Evolutionary conservation across 2,329 filamentous ascomycete species (phyloP).

Genomic region (Annulohypoxylon truncatum): DNA sequence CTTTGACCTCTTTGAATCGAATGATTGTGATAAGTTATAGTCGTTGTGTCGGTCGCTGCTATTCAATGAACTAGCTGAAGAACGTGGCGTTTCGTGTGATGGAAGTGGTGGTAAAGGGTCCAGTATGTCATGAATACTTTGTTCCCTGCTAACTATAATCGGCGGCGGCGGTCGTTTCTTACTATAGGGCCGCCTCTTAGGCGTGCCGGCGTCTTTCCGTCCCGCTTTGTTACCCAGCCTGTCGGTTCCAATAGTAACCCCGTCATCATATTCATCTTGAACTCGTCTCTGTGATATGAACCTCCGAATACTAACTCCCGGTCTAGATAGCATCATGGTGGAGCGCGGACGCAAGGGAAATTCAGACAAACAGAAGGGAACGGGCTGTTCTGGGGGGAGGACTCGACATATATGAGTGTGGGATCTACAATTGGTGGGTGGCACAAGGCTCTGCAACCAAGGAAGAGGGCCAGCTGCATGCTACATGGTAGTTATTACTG

Average conservation of each 20-base stretch:
- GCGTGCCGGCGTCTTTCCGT: conserved; percentile 41
- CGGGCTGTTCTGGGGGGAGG: conserved; percentile 37
- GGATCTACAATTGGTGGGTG: conserved; percentile 42
- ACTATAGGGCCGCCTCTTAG: conserved; percentile 47
- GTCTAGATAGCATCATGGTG: conserved; percentile 55
- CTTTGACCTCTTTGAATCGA: conserved; percentile 49
- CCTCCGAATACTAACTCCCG: conserved; percentile 58
- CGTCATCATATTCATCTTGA: conserved; percentile 43
- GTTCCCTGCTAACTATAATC: conserved; percentile 54
- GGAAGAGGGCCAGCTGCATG: conserved; percentile 40
- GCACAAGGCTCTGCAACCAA: conserved; percentile 45
- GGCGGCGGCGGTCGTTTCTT: conserved; percentile 52
- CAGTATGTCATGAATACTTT: conserved; percentile 55
- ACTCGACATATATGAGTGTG: conserved; percentile 46
- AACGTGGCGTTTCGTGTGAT: conserved; percentile 52
- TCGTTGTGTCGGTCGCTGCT: conserved; percentile 55
- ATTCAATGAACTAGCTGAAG: conserved; percentile 60
- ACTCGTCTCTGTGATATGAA: conserved; percentile 53
- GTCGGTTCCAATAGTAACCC: conserved; percentile 41
- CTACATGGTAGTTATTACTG: conserved; percentile 37
- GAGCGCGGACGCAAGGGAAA: conserved; percentile 43
- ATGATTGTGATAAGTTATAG: conserved; percentile 44
- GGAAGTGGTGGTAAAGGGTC: conserved; percentile 54
- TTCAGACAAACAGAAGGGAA: conserved; percentile 44
- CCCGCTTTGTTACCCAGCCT: conserved; percentile 34